Evolutionary conservation across 2,329 filamentous ascomycete genomes (phyloP), one percentile per base, ranked within the genome.

Genomic region (Zasmidium cellare): DNA sequence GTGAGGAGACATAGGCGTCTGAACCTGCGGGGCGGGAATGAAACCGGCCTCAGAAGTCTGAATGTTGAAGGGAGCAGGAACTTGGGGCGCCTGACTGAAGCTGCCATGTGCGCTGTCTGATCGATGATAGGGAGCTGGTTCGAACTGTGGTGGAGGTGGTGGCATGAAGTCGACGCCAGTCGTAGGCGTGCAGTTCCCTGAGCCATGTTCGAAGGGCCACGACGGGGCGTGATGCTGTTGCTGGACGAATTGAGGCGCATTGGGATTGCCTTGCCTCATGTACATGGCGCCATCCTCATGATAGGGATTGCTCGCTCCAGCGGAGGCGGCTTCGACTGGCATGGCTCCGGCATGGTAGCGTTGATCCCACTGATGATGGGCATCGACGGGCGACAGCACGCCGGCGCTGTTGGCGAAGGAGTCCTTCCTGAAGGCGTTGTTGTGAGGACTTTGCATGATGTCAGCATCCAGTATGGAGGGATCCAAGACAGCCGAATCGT

Each of bases 181-280:
- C 60, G 85, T 86, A 60, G 91, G 88, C 6, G 90, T 93, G 73
- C 86, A 88, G 61, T 90, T 84, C 53, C 86, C 88, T 23, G 89
- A 89, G 67, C 79, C 80, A 51, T 82, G 82, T 66, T 85, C 82
- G 46, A 76, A 81, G 51, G 85, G 79, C 89, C 89, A 92, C 61
- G 61, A 57, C 71, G 52, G 76, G 72, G 63, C 64, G 49, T 69
- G 66, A 62, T 79, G 78, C 65, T 82, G 80, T 80, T 79, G 60
- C 87, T 79, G 59, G 85, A 84, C 77, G 87, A 82, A 77, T 89
- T 92, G 51, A 85, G 85, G 76, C 79, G 78, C 71, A 75, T 80
- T 56, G 18, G 60, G 54, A n/a, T 58, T 64, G 38, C 28, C 46
- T 16, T 57, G 65, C 24, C 59, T 62, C 52, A 66, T 58, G 50